Conservation (phyloP, 257 asterid genomes). For the Echites panduratus region DNA sequence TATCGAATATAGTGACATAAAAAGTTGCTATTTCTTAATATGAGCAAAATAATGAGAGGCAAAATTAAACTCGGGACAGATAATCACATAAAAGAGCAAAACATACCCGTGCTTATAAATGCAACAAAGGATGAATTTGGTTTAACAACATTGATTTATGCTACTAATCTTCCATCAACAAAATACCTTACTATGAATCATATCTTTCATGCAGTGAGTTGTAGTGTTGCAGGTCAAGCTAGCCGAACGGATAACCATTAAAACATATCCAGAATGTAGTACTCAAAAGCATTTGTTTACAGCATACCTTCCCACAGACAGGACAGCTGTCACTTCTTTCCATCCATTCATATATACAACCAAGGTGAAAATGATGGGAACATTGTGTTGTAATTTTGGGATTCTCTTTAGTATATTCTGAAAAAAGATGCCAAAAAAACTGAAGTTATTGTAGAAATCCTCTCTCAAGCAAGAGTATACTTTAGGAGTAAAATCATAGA, state of each 20-base stretch:
- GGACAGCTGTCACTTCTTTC: constrained; percentile 25
- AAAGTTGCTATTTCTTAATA: neutral
- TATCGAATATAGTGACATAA: neutral
- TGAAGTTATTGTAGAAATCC: neutral
- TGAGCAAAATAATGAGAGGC: neutral
- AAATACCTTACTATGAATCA: neutral
- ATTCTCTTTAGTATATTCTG: constrained; percentile 22
- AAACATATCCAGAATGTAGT: neutral
- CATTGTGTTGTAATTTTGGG: constrained; percentile 16
- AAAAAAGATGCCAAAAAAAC: neutral
- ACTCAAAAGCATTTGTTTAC: neutral
- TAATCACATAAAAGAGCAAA: neutral
- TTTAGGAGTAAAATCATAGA: neutral
- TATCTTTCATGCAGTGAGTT: neutral
- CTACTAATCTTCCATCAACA: neutral
- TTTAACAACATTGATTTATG: neutral
- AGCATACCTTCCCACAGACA: constrained; percentile 24
- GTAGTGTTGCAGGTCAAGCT: neutral
- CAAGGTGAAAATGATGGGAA: constrained; percentile 24
- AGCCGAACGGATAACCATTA: neutral
- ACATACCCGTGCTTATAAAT: neutral
- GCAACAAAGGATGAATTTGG: neutral
- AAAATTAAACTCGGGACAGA: neutral
- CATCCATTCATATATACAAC: constrained; percentile 23
- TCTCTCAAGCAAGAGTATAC: neutral